phyloP scores from a whole-genome alignment of 148 eudicot species.

The Linanthus parryae region DNA sequence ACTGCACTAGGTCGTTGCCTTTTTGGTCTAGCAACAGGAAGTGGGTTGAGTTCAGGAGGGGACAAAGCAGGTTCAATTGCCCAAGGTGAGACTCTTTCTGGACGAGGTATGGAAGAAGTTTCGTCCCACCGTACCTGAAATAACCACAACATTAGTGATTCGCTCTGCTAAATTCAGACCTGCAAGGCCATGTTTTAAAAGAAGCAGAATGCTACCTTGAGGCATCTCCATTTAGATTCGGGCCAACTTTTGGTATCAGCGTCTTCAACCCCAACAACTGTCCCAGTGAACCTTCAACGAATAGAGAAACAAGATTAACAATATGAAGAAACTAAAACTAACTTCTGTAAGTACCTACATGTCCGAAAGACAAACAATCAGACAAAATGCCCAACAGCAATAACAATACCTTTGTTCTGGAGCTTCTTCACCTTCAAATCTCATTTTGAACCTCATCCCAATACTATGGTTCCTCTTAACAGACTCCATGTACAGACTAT shows the following conservation, averaged over 20 bases:
- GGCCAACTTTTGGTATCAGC: slow-evolving; percentile 71
- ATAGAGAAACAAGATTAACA: background rate
- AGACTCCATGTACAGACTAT: slow-evolving; percentile 78
- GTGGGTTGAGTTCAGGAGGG: slow-evolving; percentile 67
- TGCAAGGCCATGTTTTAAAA: background rate
- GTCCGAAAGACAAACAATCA: background rate
- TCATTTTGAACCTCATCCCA: slow-evolving; percentile 98
- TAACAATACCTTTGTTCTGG: slow-evolving; percentile 84
- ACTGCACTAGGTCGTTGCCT: slow-evolving; percentile 57
- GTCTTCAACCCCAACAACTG: slow-evolving; percentile 90
- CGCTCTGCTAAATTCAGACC: no score
- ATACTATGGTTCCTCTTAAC: slow-evolving; percentile 66
- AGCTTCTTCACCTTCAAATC: slow-evolving; percentile 99
- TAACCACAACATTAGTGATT: background rate
- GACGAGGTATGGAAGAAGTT: slow-evolving; percentile 65
- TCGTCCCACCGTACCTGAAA: slow-evolving; percentile 85
- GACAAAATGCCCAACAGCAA: background rate
- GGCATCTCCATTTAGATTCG: slow-evolving; percentile 88
- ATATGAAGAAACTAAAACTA: background rate
- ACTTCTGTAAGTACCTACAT: background rate
- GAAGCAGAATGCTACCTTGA: slow-evolving; percentile 49
- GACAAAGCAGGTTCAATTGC: slow-evolving; percentile 70
- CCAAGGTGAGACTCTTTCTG: slow-evolving; percentile 88
- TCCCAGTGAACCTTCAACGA: slow-evolving; percentile 81
- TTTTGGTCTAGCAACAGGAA: slow-evolving; percentile 58